phyloP scores from a whole-genome alignment of 148 eudicot genomes.

The Selenicereus undatus region DNA sequence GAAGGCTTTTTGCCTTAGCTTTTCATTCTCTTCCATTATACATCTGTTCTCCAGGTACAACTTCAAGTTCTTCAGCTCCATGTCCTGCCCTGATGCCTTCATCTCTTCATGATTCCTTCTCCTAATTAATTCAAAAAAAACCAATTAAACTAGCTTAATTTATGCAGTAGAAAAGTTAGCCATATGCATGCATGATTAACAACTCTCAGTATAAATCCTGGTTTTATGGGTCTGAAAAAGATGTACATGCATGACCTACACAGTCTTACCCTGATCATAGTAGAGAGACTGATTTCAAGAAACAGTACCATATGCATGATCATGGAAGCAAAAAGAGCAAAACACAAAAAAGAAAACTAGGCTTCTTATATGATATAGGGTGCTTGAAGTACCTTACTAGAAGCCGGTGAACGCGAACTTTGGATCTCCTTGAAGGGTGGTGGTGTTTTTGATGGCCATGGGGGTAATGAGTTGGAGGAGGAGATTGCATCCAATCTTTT shows the following conservation, averaged over 20 bases:
- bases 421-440: conserved; percentile 27
- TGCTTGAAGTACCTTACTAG: conserved; percentile 16
- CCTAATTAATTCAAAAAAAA: conserved; percentile 21
- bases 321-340: no score
- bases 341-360: no score
- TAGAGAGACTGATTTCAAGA: no score
- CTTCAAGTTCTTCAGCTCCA: conserved; percentile 72
- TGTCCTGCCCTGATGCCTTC: conserved; percentile 29
- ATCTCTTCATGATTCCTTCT: conserved; percentile 24
- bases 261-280: no score
- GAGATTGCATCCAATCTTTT: conserved; percentile 34
- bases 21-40: conserved; percentile 69
- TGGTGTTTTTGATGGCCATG: conserved; percentile 12
- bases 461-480: conserved; percentile 7
- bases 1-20: conserved; percentile 56
- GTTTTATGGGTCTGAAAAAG: no score
- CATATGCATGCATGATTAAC: no score
- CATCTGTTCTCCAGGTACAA: conserved; percentile 73
- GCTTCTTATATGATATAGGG: no score
- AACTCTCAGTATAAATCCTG: no score
- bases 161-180: no score
- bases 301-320: no score
- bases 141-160: neutral
- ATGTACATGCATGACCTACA: no score
- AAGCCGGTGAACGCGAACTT: conserved; percentile 33